A percentile compares a stretch with the other conserved stretches of the same genome.
Evolutionary conservation across 129 eudicot genomes (phyloP).

Genomic region (Pittosporum tobira): DNA sequence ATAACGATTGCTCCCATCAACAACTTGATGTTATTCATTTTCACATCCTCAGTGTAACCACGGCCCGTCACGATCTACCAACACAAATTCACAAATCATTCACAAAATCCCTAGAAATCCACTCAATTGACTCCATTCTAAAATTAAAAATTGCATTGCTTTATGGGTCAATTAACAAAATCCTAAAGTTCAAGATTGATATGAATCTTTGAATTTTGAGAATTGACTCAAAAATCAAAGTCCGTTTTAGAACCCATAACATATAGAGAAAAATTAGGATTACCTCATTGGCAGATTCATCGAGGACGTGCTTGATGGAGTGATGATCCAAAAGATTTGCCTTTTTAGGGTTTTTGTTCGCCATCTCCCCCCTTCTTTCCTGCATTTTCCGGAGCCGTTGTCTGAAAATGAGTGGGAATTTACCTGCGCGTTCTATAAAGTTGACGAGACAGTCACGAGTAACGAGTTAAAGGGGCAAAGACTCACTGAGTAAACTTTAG

Average conservation of each 20-base stretch:
- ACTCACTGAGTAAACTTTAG: not conserved
- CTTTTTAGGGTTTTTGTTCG: conserved; percentile 45
- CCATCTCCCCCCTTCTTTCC: conserved; percentile 31
- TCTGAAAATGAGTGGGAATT: conserved; percentile 19
- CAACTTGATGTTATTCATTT: conserved; percentile 74
- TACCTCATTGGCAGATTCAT: conserved; percentile 90
- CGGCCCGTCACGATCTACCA: conserved; percentile 60
- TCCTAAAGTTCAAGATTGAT: no score
- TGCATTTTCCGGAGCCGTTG: conserved; percentile 41
- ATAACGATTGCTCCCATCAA: conserved; percentile 65
- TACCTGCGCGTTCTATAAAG: no score
- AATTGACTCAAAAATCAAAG: no score
- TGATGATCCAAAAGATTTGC: conserved; percentile 72
- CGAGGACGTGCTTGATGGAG: conserved; percentile 84
- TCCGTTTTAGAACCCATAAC: not conserved
- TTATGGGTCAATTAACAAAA: no score
- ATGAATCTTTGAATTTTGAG: no score
- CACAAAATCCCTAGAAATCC: not conserved
- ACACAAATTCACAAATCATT: not conserved
- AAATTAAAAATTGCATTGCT: no score
- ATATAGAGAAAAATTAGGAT: not conserved
- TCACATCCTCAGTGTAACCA: conserved; percentile 82
- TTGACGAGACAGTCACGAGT: not conserved
- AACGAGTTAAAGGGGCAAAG: not conserved
- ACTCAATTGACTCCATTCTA: conserved; percentile 2